These are phyloP conservation scores for Podospora tetraspora DNA, from an alignment of 495 filamentous ascomycete genomes.

Conservation along the genomic window DNA sequence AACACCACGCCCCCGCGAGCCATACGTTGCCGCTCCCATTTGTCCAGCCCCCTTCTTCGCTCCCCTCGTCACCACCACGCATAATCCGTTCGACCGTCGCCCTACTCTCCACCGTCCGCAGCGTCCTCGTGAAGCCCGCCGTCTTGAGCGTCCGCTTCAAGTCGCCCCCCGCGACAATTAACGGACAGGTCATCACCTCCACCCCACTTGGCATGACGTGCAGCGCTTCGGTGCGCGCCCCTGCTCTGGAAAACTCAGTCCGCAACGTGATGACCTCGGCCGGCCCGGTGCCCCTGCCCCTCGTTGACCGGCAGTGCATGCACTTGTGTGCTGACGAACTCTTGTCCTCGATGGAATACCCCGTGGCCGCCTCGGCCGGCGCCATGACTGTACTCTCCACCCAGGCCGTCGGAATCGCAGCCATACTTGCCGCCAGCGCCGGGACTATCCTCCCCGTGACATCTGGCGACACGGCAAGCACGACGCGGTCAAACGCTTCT, in stretches of 20 bases:
- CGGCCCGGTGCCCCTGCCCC: conserved; percentile 3
- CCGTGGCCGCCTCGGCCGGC: not conserved
- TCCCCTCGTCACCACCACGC: conserved; percentile 3
- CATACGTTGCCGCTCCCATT: conserved; percentile 50
- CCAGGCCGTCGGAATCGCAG: conserved; percentile 36
- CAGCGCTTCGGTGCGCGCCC: conserved; percentile 26
- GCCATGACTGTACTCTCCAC: conserved; percentile 35
- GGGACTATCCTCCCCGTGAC: conserved; percentile 39
- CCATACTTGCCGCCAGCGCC: conserved; percentile 34
- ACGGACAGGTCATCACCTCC: conserved; percentile 30
- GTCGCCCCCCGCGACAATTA: conserved; percentile 6
- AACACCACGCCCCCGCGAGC: conserved; percentile 55
- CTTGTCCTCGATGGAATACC: not conserved
- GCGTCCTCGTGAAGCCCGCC: conserved; percentile 32
- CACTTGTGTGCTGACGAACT: not conserved
- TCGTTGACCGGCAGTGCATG: conserved; percentile 1
- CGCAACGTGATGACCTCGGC: conserved; percentile 30
- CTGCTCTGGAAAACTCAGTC: conserved; percentile 12
- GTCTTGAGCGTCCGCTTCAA: conserved; percentile 19
- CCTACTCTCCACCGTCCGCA: conserved; percentile 30
- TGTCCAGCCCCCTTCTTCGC: conserved; percentile 7
- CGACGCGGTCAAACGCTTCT: conserved; percentile 37
- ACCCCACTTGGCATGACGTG: conserved; percentile 28
- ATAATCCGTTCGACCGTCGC: conserved; percentile 20
- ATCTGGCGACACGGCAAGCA: conserved; percentile 45